phyloP scores from a whole-genome alignment of 768 basidiomycete species.

The Tephrocybe sp. region DNA sequence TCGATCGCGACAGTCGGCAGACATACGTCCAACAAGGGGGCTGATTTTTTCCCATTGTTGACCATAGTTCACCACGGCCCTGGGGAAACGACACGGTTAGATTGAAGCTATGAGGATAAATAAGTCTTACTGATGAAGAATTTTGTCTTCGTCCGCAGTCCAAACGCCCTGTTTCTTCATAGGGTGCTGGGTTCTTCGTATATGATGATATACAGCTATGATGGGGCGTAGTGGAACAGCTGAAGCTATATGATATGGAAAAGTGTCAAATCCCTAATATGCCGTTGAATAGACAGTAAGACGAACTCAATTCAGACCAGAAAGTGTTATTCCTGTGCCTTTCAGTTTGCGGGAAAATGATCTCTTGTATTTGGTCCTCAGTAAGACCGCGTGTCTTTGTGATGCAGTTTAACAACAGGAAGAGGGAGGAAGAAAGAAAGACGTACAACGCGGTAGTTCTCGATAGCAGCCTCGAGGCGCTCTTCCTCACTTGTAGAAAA shows the following conservation, averaged over 20 bases:
- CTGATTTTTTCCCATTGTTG: slow-evolving; percentile 83
- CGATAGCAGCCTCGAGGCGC: slow-evolving; percentile 62
- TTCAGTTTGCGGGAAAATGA: slow-evolving; percentile 68
- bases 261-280: neutral
- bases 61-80: slow-evolving; percentile 67
- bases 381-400: slow-evolving; percentile 48
- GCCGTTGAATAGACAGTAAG: neutral
- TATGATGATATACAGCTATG: slow-evolving; percentile 80
- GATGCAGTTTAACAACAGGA: slow-evolving; percentile 1
- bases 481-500: slow-evolving; percentile 79
- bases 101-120: neutral
- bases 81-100: slow-evolving; percentile 25
- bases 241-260: slow-evolving; percentile 60
- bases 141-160: slow-evolving; percentile 61
- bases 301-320: slow-evolving; percentile 79
- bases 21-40: slow-evolving; percentile 66
- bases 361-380: slow-evolving; percentile 52
- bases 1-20: slow-evolving; percentile 80
- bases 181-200: slow-evolving; percentile 69
- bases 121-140: slow-evolving; percentile 55
- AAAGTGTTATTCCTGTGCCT: slow-evolving; percentile 63
- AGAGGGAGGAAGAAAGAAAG: neutral
- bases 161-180: slow-evolving; percentile 69
- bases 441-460: slow-evolving; percentile 56
- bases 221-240: slow-evolving; percentile 76